Evolutionary conservation across 257 asterid species (phyloP).

Genomic region (Primulina tabacum): DNA sequence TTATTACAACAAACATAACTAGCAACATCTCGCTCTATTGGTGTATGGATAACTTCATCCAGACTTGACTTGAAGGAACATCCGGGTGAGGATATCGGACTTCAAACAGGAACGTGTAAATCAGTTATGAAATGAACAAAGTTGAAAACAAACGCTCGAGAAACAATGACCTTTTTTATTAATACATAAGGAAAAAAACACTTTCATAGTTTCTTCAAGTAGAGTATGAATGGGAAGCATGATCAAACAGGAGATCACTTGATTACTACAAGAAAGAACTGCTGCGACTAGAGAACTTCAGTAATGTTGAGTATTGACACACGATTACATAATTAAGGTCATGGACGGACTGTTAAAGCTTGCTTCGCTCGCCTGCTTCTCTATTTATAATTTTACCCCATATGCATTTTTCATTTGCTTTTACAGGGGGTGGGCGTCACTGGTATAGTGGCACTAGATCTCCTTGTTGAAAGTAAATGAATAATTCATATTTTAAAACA

Average conservation of each 20-base stretch:
- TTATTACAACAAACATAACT: not conserved
- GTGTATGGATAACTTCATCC: not conserved
- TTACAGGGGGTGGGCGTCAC: too few relatives aligned
- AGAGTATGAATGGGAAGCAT: too few relatives aligned
- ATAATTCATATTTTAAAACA: not conserved
- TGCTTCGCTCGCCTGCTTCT: not conserved
- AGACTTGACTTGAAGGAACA: not conserved
- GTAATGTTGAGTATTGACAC: not conserved
- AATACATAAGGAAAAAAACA: too few relatives aligned
- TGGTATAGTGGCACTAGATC: too few relatives aligned
- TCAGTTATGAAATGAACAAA: not conserved
- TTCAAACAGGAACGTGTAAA: not conserved
- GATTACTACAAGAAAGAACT: not conserved
- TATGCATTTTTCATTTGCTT: too few relatives aligned
- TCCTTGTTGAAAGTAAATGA: too few relatives aligned
- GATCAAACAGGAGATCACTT: not conserved
- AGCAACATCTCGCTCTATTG: too few relatives aligned
- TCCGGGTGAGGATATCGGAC: not conserved
- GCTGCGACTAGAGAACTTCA: not conserved
- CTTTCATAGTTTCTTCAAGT: too few relatives aligned
- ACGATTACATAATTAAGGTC: not conserved
- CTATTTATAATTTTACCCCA: not conserved
- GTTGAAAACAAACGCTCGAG: too few relatives aligned
- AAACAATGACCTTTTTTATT: too few relatives aligned
- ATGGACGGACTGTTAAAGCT: not conserved